A percentile compares a stretch with the other conserved stretches of the same genome.
These are phyloP conservation scores for Acidiella bohemica DNA, from an alignment of 495 filamentous ascomycete species.

Conservation along the genomic window DNA sequence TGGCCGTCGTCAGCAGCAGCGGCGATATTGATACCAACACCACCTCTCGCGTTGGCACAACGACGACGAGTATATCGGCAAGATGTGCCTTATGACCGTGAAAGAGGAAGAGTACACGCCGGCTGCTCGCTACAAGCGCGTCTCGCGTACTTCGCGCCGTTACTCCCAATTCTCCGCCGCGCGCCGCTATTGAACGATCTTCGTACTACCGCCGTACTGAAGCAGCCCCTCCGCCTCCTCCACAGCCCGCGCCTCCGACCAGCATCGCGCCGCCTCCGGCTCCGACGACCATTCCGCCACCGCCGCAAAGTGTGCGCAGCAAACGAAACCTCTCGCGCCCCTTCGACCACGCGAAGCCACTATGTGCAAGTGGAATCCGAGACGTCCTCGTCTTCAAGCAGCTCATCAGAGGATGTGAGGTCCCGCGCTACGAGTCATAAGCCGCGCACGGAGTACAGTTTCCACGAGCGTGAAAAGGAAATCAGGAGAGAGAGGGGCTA, in stretches of 20 bases:
- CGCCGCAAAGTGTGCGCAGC: background rate
- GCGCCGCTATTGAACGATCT: conserved; percentile 8
- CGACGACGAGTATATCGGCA: background rate
- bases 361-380: conserved; percentile 26
- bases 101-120: conserved; percentile 25
- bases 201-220: conserved; percentile 22
- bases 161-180: too few relatives aligned
- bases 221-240: conserved; percentile 20
- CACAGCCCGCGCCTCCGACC: too few relatives aligned
- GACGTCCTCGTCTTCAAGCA: background rate
- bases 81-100: conserved; percentile 30
- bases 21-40: too few relatives aligned
- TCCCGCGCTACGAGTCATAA: conserved; percentile 12
- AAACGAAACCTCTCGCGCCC: conserved; percentile 11
- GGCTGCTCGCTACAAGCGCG: conserved; percentile 15
- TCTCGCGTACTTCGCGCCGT: too few relatives aligned
- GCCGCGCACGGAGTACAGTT: conserved; percentile 16
- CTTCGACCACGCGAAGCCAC: conserved; percentile 14
- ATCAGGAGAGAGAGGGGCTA: conserved; percentile 20
- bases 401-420: background rate
- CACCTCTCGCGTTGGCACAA: too few relatives aligned
- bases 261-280: conserved; percentile 19
- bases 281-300: background rate
- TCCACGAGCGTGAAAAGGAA: conserved; percentile 23
- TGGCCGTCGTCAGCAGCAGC: too few relatives aligned